Conservation (phyloP, 2,329 filamentous ascomycete genomes). For the Scortechinia acanthostroma region DNA sequence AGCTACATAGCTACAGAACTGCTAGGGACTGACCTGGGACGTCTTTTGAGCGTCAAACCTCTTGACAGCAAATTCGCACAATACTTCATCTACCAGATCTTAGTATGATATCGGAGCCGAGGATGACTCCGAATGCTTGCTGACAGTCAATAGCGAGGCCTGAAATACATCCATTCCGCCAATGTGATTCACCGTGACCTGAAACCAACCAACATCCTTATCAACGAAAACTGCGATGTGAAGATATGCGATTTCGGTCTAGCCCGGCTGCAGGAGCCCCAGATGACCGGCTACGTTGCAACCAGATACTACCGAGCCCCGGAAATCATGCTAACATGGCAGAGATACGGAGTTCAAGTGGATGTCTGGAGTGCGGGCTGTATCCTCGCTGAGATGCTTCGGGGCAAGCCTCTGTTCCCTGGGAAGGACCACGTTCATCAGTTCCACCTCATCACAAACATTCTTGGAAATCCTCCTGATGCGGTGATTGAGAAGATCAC, state of each 20-base stretch:
- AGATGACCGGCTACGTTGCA: slow-evolving; percentile 99
- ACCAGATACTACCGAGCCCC: slow-evolving; percentile 97
- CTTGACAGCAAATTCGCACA: slow-evolving; percentile 99
- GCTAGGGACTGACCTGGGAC: slow-evolving; percentile 90
- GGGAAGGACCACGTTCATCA: slow-evolving; percentile 99
- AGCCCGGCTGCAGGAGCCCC: slow-evolving; percentile 93
- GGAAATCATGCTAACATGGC: slow-evolving; percentile 99
- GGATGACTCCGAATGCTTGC: background rate
- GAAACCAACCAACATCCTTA: slow-evolving; percentile 97
- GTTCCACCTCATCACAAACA: slow-evolving; percentile 97
- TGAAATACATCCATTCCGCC: slow-evolving; percentile 98
- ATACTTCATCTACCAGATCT: slow-evolving; percentile 98
- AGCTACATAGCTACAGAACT: slow-evolving; percentile 98
- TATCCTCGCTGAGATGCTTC: slow-evolving; percentile 98
- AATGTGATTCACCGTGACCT: slow-evolving; percentile 95
- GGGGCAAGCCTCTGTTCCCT: slow-evolving; percentile 95
- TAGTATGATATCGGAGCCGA: slow-evolving; percentile 47
- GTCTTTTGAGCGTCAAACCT: slow-evolving; percentile 86
- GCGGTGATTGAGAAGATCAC: slow-evolving; percentile 98
- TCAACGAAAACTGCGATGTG: slow-evolving; percentile 98
- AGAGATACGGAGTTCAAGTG: slow-evolving; percentile 98
- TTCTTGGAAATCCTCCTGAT: slow-evolving; percentile 90
- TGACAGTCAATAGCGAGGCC: slow-evolving; percentile 67
- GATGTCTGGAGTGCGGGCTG: slow-evolving; percentile 99
- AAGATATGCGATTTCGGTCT: slow-evolving; percentile 99